Evolutionary conservation across 73 alveolate species (phyloP).

Genomic region (Paramecium caudatum): DNA sequence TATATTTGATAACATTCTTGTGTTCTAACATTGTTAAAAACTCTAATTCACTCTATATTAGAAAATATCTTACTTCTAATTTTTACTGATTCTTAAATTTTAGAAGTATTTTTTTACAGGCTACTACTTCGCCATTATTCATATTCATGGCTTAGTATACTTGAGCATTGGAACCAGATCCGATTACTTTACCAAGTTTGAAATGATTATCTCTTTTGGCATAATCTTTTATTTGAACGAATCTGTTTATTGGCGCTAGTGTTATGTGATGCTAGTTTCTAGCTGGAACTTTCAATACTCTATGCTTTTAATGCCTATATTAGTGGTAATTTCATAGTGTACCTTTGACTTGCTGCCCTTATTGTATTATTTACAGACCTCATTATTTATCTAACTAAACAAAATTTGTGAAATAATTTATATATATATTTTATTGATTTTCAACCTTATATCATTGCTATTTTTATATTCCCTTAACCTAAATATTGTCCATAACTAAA

Average conservation of each 20-base stretch:
- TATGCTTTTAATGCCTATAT: background rate
- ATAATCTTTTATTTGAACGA: slow-evolving; percentile 45
- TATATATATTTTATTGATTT: slow-evolving; percentile 21
- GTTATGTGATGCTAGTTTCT: slow-evolving; percentile 5
- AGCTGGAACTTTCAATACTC: slow-evolving; percentile 13
- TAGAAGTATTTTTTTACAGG: slow-evolving; percentile 35
- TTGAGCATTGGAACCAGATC: slow-evolving; percentile 44
- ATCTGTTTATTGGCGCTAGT: slow-evolving; percentile 51
- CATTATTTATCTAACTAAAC: slow-evolving; percentile 45
- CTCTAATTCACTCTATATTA: background rate
- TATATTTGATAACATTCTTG: background rate
- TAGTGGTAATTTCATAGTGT: background rate
- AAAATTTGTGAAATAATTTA: slow-evolving; percentile 16
- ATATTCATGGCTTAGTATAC: slow-evolving; percentile 40
- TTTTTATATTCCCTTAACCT: too few species aligned
- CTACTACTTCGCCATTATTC: slow-evolving; percentile 48
- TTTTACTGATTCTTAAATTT: slow-evolving; percentile 45
- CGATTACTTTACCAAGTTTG: slow-evolving; percentile 38
- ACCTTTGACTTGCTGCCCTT: slow-evolving; percentile 45
- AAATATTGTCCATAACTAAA: too few species aligned
- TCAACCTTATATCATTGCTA: too few species aligned
- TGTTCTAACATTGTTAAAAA: background rate
- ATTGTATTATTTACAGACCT: slow-evolving; percentile 55
- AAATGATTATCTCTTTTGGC: background rate
- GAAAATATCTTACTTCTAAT: slow-evolving; percentile 10